Evolutionary conservation across 306 rosid genomes (phyloP).

Genomic region (Sechiopsis laciniata): DNA sequence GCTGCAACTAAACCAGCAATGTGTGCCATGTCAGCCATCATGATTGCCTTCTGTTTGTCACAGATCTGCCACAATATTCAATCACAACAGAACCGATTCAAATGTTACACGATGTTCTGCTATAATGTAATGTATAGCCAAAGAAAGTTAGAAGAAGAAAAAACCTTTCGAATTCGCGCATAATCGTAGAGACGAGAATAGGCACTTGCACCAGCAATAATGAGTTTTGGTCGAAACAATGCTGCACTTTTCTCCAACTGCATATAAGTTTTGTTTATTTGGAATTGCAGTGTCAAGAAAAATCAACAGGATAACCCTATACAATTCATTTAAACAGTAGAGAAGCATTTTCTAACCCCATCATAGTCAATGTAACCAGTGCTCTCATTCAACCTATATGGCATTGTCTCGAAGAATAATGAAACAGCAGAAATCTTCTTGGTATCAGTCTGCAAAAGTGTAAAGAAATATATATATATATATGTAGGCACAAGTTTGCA

Average conservation of each 20-base stretch:
- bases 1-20: conserved; percentile 46
- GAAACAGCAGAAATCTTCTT: conserved; percentile 86
- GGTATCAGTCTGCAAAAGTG: conserved; percentile 71
- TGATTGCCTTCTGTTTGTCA: conserved; percentile 40
- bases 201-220: conserved; percentile 46
- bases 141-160: background rate
- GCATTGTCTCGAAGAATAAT: conserved; percentile 74
- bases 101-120: background rate
- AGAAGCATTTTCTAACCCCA: conserved; percentile 43
- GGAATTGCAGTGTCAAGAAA: conserved; percentile 5
- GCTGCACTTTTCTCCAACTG: conserved; percentile 45
- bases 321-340: background rate
- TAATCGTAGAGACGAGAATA: conserved; percentile 42
- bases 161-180: conserved; percentile 39
- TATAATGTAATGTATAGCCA: background rate
- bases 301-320: background rate
- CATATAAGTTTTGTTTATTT: conserved; percentile 4
- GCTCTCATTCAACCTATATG: conserved; percentile 66
- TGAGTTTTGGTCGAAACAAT: conserved; percentile 37
- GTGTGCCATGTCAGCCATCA: conserved; percentile 49
- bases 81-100: background rate
- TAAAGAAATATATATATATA: too few relatives aligned
- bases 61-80: conserved; percentile 32
- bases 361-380: conserved; percentile 91
- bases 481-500: background rate